Evolutionary conservation across 2,329 filamentous ascomycete species (phyloP), one percentile per base, ranked within the genome.

Genomic region (Paecilomyces variotii): DNA sequence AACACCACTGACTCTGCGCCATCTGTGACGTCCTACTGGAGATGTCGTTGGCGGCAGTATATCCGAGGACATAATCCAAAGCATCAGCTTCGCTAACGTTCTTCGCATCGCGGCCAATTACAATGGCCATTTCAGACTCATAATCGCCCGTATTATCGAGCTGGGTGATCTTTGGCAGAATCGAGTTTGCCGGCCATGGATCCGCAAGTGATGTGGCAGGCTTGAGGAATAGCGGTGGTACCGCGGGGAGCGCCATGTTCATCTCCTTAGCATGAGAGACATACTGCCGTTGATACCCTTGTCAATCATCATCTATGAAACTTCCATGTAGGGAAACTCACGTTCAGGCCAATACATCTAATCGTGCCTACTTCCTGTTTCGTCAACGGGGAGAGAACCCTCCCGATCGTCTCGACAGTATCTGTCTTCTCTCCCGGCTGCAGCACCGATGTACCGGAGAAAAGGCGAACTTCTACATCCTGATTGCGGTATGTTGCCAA

Each of bases 41-140:
- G 5, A 88, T 80, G 66, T 88, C 85, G 71, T 87, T 88, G 65
- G 80, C 79, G 25, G 80, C 79, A 0, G 83, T 85, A 68, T 88
- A 88, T 28, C 85, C 85, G 1, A 87, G 79, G 3, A 88, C 78
- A 64, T 87, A 85, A 62, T 81, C 77, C 55, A 84, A 67, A 4
- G 84, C 83, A 28, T 86, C 78, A 0, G 74, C 76, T 63, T 84
- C 82, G 53, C 77, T 73, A 9, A 85, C 82, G 62, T 86, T 83
- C 64, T 80, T 80, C 45, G 75, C 75, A 34, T 75, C 78, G 69
- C 71, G 76, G 32, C 81, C 80, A 51, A 86, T 79, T 11, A 86
- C 76, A 30, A 85, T 78, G 11, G 79, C 82, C 55, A 86, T 76
- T 70, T 86, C 83, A 2, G 81, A 80, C 68, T 85, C 82, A 67